These are phyloP conservation scores for Ophiostoma novo-ulmi DNA, from an alignment of 2,329 filamentous ascomycete species.

Conservation along the genomic window DNA sequence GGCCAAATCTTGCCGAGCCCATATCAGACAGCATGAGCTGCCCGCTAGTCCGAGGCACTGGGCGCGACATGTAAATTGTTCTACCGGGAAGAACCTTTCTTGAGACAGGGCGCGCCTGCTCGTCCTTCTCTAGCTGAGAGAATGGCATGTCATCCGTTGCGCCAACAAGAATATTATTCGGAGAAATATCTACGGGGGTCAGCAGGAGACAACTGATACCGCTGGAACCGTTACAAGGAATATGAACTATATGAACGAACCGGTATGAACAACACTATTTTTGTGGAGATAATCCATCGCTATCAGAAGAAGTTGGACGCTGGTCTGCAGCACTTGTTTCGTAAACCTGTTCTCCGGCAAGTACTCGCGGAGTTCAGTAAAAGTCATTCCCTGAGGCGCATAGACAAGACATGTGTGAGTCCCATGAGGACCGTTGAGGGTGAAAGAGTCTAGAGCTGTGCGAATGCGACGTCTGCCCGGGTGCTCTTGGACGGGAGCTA, in stretches of 20 bases:
- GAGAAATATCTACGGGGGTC: slow-evolving; percentile 7
- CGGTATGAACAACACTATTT: slow-evolving; percentile 8
- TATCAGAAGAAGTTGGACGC: slow-evolving; percentile 5
- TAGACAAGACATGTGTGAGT: slow-evolving; percentile 9
- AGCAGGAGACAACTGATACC: not conserved
- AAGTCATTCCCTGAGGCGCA: slow-evolving; percentile 13
- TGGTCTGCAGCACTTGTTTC: slow-evolving; percentile 4
- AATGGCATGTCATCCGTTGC: slow-evolving; percentile 1
- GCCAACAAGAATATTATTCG: slow-evolving; percentile 6
- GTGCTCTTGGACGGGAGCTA: slow-evolving; percentile 4
- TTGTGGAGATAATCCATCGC: slow-evolving; percentile 1
- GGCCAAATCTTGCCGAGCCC: slow-evolving; percentile 9
- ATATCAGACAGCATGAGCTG: slow-evolving; percentile 9
- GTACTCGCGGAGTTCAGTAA: slow-evolving; percentile 9
- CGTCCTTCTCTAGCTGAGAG: slow-evolving; percentile 8
- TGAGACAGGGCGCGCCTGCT: slow-evolving; percentile 8
- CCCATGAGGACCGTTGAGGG: slow-evolving; percentile 5
- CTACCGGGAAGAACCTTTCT: slow-evolving; percentile 2
- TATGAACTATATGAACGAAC: not conserved
- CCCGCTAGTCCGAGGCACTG: not conserved
- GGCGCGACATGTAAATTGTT: slow-evolving; percentile 8
- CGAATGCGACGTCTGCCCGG: slow-evolving; percentile 5
- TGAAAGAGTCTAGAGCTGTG: slow-evolving; percentile 11
- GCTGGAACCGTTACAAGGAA: not conserved
- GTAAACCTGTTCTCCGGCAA: not conserved